Evolutionary conservation across 306 rosid species (phyloP).

Genomic region (Quercus dentata): DNA sequence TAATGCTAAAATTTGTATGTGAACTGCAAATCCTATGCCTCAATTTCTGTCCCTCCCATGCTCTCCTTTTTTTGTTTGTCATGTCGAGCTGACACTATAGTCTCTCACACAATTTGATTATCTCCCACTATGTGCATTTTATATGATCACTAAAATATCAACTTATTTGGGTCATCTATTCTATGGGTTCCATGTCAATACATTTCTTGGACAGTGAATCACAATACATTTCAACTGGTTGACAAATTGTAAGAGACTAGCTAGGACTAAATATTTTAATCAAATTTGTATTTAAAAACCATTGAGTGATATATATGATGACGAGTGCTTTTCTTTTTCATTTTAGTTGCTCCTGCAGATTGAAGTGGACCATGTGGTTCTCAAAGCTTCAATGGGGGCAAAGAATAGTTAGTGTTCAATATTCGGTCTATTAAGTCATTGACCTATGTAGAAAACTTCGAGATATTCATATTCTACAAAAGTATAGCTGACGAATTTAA

Average conservation of each 20-base stretch:
- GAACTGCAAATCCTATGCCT: neutral
- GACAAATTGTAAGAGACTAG: neutral
- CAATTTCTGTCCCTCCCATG: neutral
- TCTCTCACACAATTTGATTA: neutral
- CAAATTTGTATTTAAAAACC: neutral
- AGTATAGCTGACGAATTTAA: neutral
- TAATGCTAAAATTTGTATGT: constrained; percentile 3
- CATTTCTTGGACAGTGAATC: neutral
- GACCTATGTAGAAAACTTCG: neutral
- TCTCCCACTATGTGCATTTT: neutral
- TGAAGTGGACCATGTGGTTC: too few species aligned
- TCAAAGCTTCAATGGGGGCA: too few species aligned
- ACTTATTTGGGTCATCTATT: neutral
- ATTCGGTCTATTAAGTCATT: neutral
- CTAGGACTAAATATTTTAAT: neutral
- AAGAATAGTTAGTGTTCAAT: too few species aligned
- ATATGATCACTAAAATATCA: neutral
- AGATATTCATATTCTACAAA: neutral
- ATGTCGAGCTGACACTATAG: constrained; percentile 7
- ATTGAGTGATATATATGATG: neutral
- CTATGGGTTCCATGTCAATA: too few species aligned
- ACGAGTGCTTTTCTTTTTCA: neutral
- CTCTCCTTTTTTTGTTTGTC: neutral
- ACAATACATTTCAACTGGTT: neutral
- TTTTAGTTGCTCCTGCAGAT: too few species aligned